Base-by-base conservation (phyloP, 306 rosid species). In the Citrullus colocynthis region DNA sequence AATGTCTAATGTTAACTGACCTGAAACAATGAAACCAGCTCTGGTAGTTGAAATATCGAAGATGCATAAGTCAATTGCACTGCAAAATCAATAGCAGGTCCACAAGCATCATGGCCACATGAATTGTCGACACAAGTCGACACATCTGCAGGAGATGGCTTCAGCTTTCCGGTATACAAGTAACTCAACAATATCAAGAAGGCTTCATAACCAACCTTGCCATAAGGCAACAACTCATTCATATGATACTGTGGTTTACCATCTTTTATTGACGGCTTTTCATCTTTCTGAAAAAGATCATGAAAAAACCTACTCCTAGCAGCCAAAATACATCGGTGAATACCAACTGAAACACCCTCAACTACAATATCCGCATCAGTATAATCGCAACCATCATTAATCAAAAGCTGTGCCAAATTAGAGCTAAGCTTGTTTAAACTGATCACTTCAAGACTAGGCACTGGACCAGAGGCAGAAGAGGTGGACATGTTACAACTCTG, bases 371-470 rank as follows among this genome's bases (percentile, higher is more conserved):
- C 86, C 51, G 89, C 89, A 78, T 88, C 91, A 56, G 85, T 78
- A 52, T 82, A 88, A 54, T 85, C 89, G 65, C 44, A 56, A 36
- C 82, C 76, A 52, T 85, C 62, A 81, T 80, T 85, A 57, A 82
- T 39, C 91, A 88, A 83, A 54, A 88, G 83, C 85, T 78, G 82
- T 64, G 82, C 87, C 77, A 88, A 78, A 81, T 70, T 88, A 64
- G 83, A 78, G 55, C 91, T 88, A 20, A 88, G 89, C 89, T 85
- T 88, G 75, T 56, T 80, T 76, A 88, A 79, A 79, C 87, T 78
- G 36, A 89, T 80, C 79, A 85, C 90, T 72, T 92, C 98, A 69
- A 92, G 91, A 84, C 89, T 89, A 42, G 82, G 90, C 74, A 82
- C 80, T 28, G 86, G 67, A 56, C 89, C 97, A 24, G 81, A 30